phyloP scores from a whole-genome alignment of 306 rosid species.

The Acacia crassicarpa region DNA sequence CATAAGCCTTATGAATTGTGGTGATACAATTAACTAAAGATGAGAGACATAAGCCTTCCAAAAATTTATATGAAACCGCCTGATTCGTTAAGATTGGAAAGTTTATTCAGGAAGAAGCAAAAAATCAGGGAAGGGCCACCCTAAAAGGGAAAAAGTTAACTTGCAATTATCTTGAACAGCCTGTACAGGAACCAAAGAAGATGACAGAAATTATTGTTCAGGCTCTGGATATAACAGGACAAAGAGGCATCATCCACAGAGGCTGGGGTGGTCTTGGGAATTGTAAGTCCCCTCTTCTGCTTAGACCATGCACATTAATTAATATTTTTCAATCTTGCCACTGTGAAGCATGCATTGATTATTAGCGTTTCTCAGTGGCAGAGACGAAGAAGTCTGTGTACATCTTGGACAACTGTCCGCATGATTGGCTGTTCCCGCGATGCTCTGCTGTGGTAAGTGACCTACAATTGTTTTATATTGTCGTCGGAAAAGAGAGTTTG shows the following conservation, averaged over 20 bases:
- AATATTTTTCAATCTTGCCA: not conserved
- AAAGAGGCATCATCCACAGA: constrained; percentile 88
- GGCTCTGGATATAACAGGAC: constrained; percentile 78
- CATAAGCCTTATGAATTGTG: too few relatives aligned
- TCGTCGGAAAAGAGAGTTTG: not conserved
- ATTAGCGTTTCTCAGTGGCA: constrained; percentile 60
- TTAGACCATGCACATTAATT: not conserved
- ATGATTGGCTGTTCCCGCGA: constrained; percentile 91
- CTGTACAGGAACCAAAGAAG: constrained; percentile 71
- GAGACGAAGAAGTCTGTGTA: constrained; percentile 60
- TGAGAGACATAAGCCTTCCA: too few relatives aligned
- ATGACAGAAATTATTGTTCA: constrained; percentile 73
- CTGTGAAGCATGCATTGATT: constrained; percentile 41
- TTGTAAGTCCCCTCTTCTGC: constrained; percentile 49
- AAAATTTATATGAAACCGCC: too few relatives aligned
- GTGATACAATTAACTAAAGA: too few relatives aligned
- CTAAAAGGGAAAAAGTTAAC: constrained; percentile 1
- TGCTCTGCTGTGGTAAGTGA: constrained; percentile 82
- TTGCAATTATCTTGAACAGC: constrained; percentile 50
- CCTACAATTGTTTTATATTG: constrained; percentile 9
- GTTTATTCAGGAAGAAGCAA: not conserved
- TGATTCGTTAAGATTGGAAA: not conserved
- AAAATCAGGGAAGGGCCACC: not conserved
- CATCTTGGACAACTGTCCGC: constrained; percentile 88
- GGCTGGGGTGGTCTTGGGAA: constrained; percentile 99